A percentile compares a stretch with the other conserved stretches of the same genome.
phyloP scores from a whole-genome alignment of 148 eudicot species.

The Silene uniflora region DNA sequence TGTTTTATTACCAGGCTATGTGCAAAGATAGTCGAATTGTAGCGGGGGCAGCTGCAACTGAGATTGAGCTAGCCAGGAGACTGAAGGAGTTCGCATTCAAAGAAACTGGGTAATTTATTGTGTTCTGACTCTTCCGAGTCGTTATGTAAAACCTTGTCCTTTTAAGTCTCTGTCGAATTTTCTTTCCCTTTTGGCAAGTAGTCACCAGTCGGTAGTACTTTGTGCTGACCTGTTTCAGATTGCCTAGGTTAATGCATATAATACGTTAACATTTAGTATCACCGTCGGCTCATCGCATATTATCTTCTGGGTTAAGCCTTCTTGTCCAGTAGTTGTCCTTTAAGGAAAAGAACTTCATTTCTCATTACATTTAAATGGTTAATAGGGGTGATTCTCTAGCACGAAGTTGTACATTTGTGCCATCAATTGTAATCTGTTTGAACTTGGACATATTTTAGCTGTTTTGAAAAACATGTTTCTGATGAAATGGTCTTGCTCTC shows the following conservation, averaged over 20 bases:
- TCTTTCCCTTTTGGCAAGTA: background rate
- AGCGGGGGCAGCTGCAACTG: slow-evolving; percentile 97
- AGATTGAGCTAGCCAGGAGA: slow-evolving; percentile 85
- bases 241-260: background rate
- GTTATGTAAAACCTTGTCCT: background rate
- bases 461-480: background rate
- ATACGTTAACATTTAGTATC: background rate
- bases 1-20: slow-evolving; percentile 62
- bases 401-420: no score
- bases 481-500: background rate
- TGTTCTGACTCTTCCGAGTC: background rate
- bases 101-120: slow-evolving; percentile 66
- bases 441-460: background rate
- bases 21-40: slow-evolving; percentile 91
- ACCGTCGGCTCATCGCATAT: no score
- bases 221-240: background rate
- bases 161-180: background rate
- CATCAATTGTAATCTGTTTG: background rate
- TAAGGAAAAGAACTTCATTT: no score
- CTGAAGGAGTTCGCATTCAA: slow-evolving; percentile 83
- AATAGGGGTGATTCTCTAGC: no score
- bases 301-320: no score
- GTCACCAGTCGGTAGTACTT: background rate
- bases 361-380: no score
- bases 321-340: no score